Base-by-base conservation (phyloP, 2,329 filamentous ascomycete genomes). In the Alternaria gaisen region DNA sequence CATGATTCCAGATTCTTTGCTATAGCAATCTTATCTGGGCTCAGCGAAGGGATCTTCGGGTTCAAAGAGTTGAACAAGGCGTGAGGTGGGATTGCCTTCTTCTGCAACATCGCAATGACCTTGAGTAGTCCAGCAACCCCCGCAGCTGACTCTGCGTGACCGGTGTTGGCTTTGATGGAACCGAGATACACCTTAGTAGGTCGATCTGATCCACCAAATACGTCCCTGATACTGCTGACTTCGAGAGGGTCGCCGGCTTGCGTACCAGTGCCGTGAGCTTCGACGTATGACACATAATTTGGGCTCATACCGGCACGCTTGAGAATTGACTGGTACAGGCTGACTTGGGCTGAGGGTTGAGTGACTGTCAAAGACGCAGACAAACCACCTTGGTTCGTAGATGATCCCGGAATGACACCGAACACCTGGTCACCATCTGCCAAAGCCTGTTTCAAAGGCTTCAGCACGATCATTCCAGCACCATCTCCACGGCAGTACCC, bases 401-500 rank as follows among this genome's bases (percentile, higher is more conserved):
- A 59, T 14, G 56, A 56, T 6, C 53, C 58, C 4, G 67, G 69
- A 34, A 86, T 81, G 0, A 83, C 77, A 8, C 77, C 85, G 1
- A 82, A 59, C 30, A 87, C 81, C 3, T 75, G 74, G 63, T 74
- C 85, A 2, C 83, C 83, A 48, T 87, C 85, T 2, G 78, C 79
- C 18, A 82, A 54, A 3, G 86, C 86, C 67, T 84, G 79, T n/a
- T 79, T 74, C 3, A 86, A 70, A 8, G 79, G 72, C 71, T 87
- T 87, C 26, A 87, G 61, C 4, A 87, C 77, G 4, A 87, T 75
- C 8, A 81, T 74, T 0, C 78, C 85, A 30, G 81, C 77, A 9
- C 79, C 84, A 53, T 87, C 85, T 3, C 77, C 83, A 14, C 85
- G 81, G 60, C 83, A 86, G 61, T 87, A 87, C 5, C 85, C 85